These are phyloP conservation scores for Hemisphaericaspora xylofermentans DNA, from an alignment of 1,139 yeast species.

Conservation along the genomic window DNA sequence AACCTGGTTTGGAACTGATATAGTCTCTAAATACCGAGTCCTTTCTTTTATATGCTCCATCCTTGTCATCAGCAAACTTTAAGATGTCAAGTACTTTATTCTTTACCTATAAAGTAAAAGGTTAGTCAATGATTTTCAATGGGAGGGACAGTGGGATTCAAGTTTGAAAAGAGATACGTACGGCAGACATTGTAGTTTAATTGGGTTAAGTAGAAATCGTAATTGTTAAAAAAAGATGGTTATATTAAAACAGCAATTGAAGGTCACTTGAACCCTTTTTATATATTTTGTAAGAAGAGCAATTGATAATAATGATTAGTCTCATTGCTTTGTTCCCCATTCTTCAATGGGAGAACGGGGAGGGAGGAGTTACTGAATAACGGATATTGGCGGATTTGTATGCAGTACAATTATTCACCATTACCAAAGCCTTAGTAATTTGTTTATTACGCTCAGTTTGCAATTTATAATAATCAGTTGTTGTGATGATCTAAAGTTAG, in stretches of 20 bases:
- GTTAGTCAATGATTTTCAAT: not conserved
- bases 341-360: not conserved
- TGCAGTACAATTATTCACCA: no score
- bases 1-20: constrained; percentile 59
- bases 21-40: constrained; percentile 52
- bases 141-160: no score
- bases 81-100: constrained; percentile 26
- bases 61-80: constrained; percentile 44
- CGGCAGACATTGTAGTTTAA: constrained; percentile 9
- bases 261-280: no score
- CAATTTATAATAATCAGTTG: not conserved
- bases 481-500: not conserved
- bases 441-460: not conserved
- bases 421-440: constrained; percentile 1
- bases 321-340: no score
- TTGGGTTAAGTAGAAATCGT: not conserved
- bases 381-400: no score
- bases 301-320: no score
- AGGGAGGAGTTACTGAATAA: not conserved
- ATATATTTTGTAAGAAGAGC: no score
- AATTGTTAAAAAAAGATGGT: not conserved
- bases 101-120: not conserved
- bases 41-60: constrained; percentile 55
- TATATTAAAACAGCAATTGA: not conserved
- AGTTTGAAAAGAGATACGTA: constrained; percentile 9